Evolutionary conservation across 73 alveolate genomes (phyloP).

Genomic region (Tetrahymena thermophila): DNA sequence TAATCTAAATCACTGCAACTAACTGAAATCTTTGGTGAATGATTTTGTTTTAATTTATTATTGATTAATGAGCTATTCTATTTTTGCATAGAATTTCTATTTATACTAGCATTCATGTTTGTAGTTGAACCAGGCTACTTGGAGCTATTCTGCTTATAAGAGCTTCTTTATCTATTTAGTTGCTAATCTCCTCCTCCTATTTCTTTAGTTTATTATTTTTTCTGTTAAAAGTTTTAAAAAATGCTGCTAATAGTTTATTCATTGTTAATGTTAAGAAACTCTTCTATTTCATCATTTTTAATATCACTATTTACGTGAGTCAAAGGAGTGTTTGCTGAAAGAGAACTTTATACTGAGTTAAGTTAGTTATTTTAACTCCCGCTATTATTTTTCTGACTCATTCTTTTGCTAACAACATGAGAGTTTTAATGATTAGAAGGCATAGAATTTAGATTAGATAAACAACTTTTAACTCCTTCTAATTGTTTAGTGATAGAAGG

Average conservation of each 20-base stretch:
- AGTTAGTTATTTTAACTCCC: not conserved
- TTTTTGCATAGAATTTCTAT: not conserved
- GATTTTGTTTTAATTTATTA: too few relatives aligned
- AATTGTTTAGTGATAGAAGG: not conserved
- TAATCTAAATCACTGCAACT: not conserved
- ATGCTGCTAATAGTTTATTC: not conserved
- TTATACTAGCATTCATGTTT: not conserved
- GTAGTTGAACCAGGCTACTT: not conserved
- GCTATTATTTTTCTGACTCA: not conserved
- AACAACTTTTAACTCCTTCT: not conserved
- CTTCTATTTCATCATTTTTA: not conserved
- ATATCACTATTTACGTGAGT: not conserved
- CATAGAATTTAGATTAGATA: not conserved
- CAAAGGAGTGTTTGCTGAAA: not conserved
- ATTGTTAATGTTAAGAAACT: not conserved
- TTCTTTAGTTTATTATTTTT: not conserved
- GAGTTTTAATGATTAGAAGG: not conserved
- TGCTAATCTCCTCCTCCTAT: not conserved
- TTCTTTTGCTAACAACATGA: not conserved
- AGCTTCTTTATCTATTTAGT: not conserved
- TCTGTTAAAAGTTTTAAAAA: not conserved
- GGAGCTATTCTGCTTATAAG: not conserved
- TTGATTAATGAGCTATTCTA: not conserved
- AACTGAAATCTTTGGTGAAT: not conserved
- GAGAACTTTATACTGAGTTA: not conserved